Evolutionary conservation across 2,329 filamentous ascomycete genomes (phyloP).

Genomic region (Calonectria crousiana): DNA sequence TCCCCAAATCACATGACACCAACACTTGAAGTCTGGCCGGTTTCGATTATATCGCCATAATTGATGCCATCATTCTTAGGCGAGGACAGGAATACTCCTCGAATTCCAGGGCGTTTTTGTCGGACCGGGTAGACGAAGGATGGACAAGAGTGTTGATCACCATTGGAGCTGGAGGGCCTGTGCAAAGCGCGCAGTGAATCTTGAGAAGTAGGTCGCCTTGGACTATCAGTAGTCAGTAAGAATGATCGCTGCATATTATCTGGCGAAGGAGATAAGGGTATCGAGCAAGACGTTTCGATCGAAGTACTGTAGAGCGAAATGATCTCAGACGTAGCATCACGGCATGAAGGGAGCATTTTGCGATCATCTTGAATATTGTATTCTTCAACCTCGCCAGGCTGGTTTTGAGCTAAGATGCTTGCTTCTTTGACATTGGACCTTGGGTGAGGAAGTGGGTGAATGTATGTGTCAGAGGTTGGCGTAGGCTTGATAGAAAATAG

Average conservation of each 20-base stretch:
- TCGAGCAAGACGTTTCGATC: slow-evolving; percentile 59
- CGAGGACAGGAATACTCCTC: slow-evolving; percentile 62
- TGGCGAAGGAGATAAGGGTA: slow-evolving; percentile 56
- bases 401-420: slow-evolving; percentile 42
- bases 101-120: slow-evolving; percentile 65
- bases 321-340: slow-evolving; percentile 66
- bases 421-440: slow-evolving; percentile 48
- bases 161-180: slow-evolving; percentile 57
- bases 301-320: slow-evolving; percentile 67
- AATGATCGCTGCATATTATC: slow-evolving; percentile 64
- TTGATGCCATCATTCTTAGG: slow-evolving; percentile 61
- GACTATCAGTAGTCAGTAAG: slow-evolving; percentile 66
- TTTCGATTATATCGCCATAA: slow-evolving; percentile 63
- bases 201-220: slow-evolving; percentile 59
- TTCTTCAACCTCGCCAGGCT: slow-evolving; percentile 48
- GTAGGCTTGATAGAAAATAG: slow-evolving; percentile 64
- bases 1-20: slow-evolving; percentile 33
- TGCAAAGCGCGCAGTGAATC: slow-evolving; percentile 62
- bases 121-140: slow-evolving; percentile 71
- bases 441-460: slow-evolving; percentile 42
- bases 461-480: slow-evolving; percentile 47
- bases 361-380: slow-evolving; percentile 55
- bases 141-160: slow-evolving; percentile 66
- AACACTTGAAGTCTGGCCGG: slow-evolving; percentile 62
- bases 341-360: slow-evolving; percentile 60